These are phyloP conservation scores for Haberlea rhodopensis DNA, from an alignment of 257 asterid species.

Conservation along the genomic window DNA sequence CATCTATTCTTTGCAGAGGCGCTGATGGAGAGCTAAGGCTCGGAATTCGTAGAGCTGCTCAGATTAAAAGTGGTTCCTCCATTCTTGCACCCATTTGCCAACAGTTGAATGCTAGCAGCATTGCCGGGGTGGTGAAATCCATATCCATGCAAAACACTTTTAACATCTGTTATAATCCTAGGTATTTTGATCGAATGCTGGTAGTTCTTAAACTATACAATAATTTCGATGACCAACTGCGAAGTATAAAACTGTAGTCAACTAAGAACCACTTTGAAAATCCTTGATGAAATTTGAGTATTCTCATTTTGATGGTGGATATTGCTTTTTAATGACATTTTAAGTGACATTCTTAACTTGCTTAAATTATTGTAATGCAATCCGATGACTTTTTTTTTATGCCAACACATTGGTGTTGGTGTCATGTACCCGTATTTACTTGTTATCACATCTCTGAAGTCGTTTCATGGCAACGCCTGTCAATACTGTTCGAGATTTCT, in stretches of 20 bases:
- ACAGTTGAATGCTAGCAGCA: constrained; percentile 52
- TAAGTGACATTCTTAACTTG: no score
- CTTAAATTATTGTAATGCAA: no score
- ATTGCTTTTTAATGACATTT: no score
- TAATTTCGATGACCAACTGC: neutral
- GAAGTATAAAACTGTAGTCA: neutral
- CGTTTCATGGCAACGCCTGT: neutral
- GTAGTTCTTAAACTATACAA: neutral
- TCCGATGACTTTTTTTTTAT: no score
- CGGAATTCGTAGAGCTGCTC: constrained; percentile 94
- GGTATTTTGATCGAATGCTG: constrained; percentile 42
- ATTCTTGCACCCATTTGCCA: constrained; percentile 45
- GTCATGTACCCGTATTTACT: neutral
- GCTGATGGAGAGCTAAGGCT: constrained; percentile 97
- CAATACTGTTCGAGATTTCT: neutral
- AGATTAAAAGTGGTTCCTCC: constrained; percentile 50
- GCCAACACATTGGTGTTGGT: neutral
- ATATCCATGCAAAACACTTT: constrained; percentile 52
- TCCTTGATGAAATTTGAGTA: neutral
- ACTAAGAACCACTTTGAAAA: neutral
- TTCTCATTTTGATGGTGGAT: neutral
- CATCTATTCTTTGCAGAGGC: constrained; percentile 54
- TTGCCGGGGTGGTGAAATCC: constrained; percentile 61
- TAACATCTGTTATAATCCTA: constrained; percentile 78
- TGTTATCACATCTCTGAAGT: neutral